Evolutionary conservation across 108 stramenopile genomes (phyloP).

Genomic region (Cyclotella atomus): DNA sequence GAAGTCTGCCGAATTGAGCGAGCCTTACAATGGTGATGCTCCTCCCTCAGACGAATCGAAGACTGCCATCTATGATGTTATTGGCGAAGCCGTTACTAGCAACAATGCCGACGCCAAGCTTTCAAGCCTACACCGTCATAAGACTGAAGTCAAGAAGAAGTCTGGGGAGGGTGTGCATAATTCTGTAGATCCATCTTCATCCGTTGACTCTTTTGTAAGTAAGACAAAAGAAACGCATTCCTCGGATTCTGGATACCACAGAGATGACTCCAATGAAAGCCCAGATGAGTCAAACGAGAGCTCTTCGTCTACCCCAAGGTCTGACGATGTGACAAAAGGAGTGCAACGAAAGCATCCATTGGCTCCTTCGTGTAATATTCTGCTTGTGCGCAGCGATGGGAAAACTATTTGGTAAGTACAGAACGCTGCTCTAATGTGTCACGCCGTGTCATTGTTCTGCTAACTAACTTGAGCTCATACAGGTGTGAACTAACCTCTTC

Average conservation of each 20-base stretch:
- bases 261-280: neutral
- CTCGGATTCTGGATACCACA: neutral
- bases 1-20: neutral
- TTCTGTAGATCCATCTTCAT: neutral
- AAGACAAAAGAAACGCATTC: neutral
- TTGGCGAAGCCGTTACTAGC: too few relatives aligned
- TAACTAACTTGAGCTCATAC: too few relatives aligned
- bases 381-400: neutral
- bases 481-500: neutral
- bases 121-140: neutral
- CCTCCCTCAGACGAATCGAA: too few relatives aligned
- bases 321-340: too few relatives aligned
- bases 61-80: too few relatives aligned
- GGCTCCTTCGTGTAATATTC: neutral
- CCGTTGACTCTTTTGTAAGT: neutral
- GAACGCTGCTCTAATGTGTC: too few relatives aligned
- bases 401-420: neutral
- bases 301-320: neutral
- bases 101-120: neutral
- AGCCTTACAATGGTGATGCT: too few relatives aligned
- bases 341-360: neutral
- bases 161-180: neutral
- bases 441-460: too few relatives aligned
- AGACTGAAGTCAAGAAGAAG: neutral
- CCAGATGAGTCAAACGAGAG: neutral